Evolutionary conservation across 192 early-diverging fungal species (phyloP), one percentile per base, ranked within the genome.

Genomic region (Podila clonocystis): DNA sequence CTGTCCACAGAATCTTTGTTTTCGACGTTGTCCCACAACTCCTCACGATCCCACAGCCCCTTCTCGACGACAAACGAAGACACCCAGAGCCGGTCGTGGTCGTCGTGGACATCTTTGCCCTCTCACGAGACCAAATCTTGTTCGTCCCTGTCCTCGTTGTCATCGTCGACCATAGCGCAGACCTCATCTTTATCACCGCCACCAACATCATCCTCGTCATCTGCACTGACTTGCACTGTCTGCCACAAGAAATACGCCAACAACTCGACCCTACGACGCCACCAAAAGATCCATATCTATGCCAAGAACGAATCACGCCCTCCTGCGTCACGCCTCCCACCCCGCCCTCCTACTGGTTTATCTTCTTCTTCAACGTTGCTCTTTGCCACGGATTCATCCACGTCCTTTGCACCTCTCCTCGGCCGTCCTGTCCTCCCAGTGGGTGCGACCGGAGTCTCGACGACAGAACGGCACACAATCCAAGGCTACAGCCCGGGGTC

Each of bases 231-330:
- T 20, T 79, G 76, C 36, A 38, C 57, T 15, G n/a, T 72, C 34
- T 79, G 76, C 61, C 49, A 49, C 9, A 72, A 72, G 29, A 26
- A 33, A 38, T 79, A 79, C 52, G 76, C 76, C 38, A 79, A 79
- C 55, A 79, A 68, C 65, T 79, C 76, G 38, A 79, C 76, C 15
- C 41, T 79, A 9, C 34, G 76, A 24, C 69, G 76, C 2, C 76
- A 79, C 30, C 50, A 57, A 20, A 72, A 59, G 70, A 79, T 79
- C 20, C 76, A 79, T 36, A 61, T 36, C 5, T 72, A 68, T 55
- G 76, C 64, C 20, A 67, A 63, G 20, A 45, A 63, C 9, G 9
- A 52, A 3, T 15, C 58, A 19, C 60, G 30, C 66, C 13, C 41
- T 45, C 41, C 13, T 11, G 9, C 41, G 2, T 15, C 41, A 17